Base-by-base conservation (phyloP, 2,329 filamentous ascomycete genomes). In the Herpotrichia juniperi region DNA sequence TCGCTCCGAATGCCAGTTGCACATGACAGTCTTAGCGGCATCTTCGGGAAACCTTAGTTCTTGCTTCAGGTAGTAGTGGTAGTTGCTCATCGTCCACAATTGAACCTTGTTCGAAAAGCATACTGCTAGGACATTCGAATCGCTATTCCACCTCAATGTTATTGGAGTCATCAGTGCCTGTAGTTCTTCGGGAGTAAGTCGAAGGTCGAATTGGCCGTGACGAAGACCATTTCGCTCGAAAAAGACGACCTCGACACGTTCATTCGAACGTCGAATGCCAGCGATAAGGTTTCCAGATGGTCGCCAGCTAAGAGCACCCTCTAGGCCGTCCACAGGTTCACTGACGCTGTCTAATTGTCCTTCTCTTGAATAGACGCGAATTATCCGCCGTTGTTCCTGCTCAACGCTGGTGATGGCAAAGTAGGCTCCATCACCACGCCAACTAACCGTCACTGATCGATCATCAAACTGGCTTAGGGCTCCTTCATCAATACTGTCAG, bases 31-130 rank as follows among this genome's bases (percentile, higher is more conserved):
- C 14, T 32, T 49, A 6, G 50, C 22, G 16, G 51, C 48, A 45
- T 46, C 31, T 25, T 67, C 64, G 3, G 68, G 67, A 24, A 70
- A 67, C 2, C 47, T 44, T 6, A 97, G 80, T 69, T 97, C 92
- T 71, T 96, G 92, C 76, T 99, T 99, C 14, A 99, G 80, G 72
- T 97, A 97, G 84, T 94, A 99, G 70, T 97, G 91, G 63, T 99
- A 99, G 72, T 99, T 99, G 17, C 91, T 90, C 82, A 89, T 96
- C 0, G 92, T 96, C 94, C 94, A 99, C 1, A 99, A 78, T 68
- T 99, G 94, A n/a, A 94, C 78, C 50, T 85, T 83, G 58, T 92
- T 84, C 26, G 79, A 78, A 61, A 93, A 85, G 1, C 84, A 80
- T n/a, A 97, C 87, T 5, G 93, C 92, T 40, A 99, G 81, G 0